Evolutionary conservation across 2,329 filamentous ascomycete genomes (phyloP).

Genomic region (Lachnellula subtilissima): DNA sequence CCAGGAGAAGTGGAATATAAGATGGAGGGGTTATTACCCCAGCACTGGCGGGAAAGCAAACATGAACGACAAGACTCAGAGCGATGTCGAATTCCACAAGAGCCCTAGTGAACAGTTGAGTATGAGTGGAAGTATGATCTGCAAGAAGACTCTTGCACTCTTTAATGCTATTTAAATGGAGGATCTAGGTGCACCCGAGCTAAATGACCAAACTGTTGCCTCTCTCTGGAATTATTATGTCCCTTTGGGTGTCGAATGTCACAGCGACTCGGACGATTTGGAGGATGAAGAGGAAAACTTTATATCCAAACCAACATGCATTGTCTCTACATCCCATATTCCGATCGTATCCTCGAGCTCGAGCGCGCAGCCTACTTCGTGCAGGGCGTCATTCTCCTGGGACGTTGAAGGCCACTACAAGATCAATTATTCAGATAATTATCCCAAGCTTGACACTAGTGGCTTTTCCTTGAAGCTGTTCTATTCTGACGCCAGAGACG

Average conservation of each 20-base stretch:
- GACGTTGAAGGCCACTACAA: constrained; percentile 1
- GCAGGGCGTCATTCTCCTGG: background rate
- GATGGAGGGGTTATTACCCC: background rate
- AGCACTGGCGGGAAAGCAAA: background rate
- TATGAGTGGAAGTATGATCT: background rate
- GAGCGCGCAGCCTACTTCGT: too few relatives aligned
- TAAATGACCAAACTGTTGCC: background rate
- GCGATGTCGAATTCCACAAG: background rate
- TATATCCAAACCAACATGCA: background rate
- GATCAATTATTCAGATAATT: background rate
- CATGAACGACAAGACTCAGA: background rate
- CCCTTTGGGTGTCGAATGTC: background rate
- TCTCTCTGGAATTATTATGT: background rate
- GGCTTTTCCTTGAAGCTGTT: background rate
- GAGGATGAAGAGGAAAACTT: constrained; percentile 1
- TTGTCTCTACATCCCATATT: background rate
- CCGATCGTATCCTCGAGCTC: background rate
- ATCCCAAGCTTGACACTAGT: background rate
- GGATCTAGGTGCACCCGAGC: background rate
- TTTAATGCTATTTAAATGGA: background rate
- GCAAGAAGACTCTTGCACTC: background rate
- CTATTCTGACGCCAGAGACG: background rate
- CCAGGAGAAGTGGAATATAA: constrained; percentile 1
- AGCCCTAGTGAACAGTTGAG: background rate
- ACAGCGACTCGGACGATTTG: background rate